These are phyloP conservation scores for Mycena kentingensis DNA, from an alignment of 768 basidiomycete genomes.

Conservation along the genomic window DNA sequence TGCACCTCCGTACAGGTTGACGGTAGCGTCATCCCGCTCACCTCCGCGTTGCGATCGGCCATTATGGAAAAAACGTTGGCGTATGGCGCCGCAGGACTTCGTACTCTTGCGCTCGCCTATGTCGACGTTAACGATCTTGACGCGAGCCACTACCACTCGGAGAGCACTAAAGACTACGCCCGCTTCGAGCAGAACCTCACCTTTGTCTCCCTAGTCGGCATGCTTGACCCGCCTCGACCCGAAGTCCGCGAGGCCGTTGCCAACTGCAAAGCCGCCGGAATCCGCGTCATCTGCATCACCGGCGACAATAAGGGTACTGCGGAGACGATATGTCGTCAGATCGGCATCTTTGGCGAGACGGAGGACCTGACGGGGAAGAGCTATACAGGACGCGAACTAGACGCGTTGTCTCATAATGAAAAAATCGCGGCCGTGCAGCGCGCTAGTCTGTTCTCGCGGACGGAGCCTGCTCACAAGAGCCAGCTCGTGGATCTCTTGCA, in stretches of 20 bases:
- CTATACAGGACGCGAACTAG: constrained; percentile 92
- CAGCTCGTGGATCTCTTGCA: constrained; percentile 94
- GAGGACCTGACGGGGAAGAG: constrained; percentile 95
- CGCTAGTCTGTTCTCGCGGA: constrained; percentile 89
- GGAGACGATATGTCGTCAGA: constrained; percentile 94
- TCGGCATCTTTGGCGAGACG: constrained; percentile 85
- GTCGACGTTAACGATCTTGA: constrained; percentile 76
- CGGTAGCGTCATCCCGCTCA: constrained; percentile 65
- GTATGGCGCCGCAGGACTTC: constrained; percentile 82
- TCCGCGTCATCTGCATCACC: constrained; percentile 95
- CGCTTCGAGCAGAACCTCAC: constrained; percentile 90
- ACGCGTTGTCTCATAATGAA: constrained; percentile 75
- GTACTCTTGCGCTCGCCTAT: constrained; percentile 91
- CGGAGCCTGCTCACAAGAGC: constrained; percentile 93
- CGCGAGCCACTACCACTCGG: constrained; percentile 76
- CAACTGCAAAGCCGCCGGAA: constrained; percentile 90
- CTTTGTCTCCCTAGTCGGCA: constrained; percentile 94
- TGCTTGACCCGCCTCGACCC: constrained; percentile 97
- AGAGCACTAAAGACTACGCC: constrained; percentile 78
- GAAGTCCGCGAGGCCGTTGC: constrained; percentile 87
- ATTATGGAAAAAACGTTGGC: constrained; percentile 67
- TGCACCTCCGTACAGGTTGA: constrained; percentile 75
- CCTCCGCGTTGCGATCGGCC: constrained; percentile 54
- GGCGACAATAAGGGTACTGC: constrained; percentile 98
- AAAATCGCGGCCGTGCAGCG: constrained; percentile 85